Evolutionary conservation across 352 stramenopile species (phyloP).

Genomic region (Albugo laibachii): DNA sequence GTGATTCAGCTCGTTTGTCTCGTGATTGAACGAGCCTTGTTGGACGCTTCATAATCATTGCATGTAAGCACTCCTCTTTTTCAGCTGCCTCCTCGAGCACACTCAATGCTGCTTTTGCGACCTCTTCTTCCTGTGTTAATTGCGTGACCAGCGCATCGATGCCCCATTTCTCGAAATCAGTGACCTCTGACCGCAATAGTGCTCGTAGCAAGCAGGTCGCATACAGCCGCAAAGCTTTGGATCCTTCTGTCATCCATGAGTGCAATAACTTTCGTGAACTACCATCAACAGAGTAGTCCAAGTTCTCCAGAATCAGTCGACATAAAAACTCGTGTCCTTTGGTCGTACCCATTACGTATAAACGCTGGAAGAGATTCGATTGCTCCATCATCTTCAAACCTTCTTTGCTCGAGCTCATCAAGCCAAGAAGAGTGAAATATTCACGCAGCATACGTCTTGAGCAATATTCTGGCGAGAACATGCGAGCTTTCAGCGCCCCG

Average conservation of each 20-base stretch:
- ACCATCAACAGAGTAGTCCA: conserved; percentile 77
- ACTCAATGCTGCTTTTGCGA: conserved; percentile 70
- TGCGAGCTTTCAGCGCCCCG: conserved; percentile 63
- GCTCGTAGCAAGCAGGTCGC: conserved; percentile 67
- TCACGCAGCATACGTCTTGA: conserved; percentile 74
- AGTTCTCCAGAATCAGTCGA: conserved; percentile 67
- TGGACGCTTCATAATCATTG: conserved; percentile 69
- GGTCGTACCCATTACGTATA: conserved; percentile 74
- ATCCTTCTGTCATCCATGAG: conserved; percentile 76
- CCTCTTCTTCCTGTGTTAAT: conserved; percentile 66
- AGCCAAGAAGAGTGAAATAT: conserved; percentile 72
- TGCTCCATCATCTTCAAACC: conserved; percentile 82
- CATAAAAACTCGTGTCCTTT: conserved; percentile 81
- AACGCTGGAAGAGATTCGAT: conserved; percentile 72
- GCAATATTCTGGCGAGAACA: conserved; percentile 78
- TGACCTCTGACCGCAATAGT: conserved; percentile 64
- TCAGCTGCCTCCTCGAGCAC: conserved; percentile 74
- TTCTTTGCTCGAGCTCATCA: conserved; percentile 81
- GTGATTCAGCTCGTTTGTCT: conserved; percentile 55
- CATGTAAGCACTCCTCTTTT: conserved; percentile 56
- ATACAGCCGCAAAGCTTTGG: conserved; percentile 66
- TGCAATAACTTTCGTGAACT: conserved; percentile 73
- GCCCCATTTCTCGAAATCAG: conserved; percentile 76
- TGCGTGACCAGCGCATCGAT: conserved; percentile 73
- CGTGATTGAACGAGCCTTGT: conserved; percentile 57